Percentiles rank a stretch among this genome's conserved stretches.
Evolutionary conservation across 495 filamentous ascomycete species (phyloP).

Genomic region (Tuber umbilicatum): DNA sequence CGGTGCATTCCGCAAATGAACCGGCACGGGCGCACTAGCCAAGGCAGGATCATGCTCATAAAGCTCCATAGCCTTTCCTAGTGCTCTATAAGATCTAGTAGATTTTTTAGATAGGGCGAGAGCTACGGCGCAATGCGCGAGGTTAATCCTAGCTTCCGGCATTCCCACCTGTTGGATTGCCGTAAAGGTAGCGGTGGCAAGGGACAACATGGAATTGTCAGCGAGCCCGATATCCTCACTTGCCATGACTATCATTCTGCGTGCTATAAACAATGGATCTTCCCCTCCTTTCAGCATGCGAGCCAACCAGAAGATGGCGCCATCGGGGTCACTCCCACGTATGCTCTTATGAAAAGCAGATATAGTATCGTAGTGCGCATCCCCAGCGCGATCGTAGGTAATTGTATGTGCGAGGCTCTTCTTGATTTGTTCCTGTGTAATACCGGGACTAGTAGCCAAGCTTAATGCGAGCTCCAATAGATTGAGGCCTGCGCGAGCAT

Average conservation of each 20-base stretch:
- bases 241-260: slow-evolving; percentile 68
- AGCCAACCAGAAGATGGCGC: slow-evolving; percentile 83
- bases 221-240: slow-evolving; percentile 62
- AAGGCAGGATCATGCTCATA: slow-evolving; percentile 67
- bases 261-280: slow-evolving; percentile 85
- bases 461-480: slow-evolving; percentile 78
- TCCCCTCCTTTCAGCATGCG: slow-evolving; percentile 96
- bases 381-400: slow-evolving; percentile 88
- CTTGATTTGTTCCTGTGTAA: slow-evolving; percentile 65
- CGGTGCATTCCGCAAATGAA: slow-evolving; percentile 86
- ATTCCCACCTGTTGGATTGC: slow-evolving; percentile 87
- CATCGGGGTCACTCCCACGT: slow-evolving; percentile 78
- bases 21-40: slow-evolving; percentile 69
- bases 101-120: slow-evolving; percentile 77
- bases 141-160: slow-evolving; percentile 86
- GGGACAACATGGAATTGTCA: slow-evolving; percentile 73
- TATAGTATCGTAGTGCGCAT: slow-evolving; percentile 94
- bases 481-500: slow-evolving; percentile 87
- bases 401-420: slow-evolving; percentile 76
- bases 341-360: slow-evolving; percentile 95
- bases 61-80: slow-evolving; percentile 70
- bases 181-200: slow-evolving; percentile 76
- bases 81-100: slow-evolving; percentile 72
- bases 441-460: slow-evolving; percentile 44
- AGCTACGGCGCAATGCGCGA: slow-evolving; percentile 81